phyloP scores from a whole-genome alignment of 1,139 yeast species.

The Geotrichum macrosporum region DNA sequence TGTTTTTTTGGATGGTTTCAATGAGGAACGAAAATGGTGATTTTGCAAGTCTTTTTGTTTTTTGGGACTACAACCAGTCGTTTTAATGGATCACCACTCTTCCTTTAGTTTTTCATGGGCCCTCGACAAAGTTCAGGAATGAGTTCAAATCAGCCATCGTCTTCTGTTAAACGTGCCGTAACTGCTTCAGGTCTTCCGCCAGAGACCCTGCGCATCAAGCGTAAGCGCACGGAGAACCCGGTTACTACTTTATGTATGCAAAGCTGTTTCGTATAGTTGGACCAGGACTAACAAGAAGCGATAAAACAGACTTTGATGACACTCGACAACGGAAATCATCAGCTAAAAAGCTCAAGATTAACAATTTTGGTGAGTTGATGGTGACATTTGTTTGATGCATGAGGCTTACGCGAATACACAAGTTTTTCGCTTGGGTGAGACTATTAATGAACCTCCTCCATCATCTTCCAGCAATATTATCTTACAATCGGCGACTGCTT shows the following conservation, averaged over 20 bases:
- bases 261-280: neutral
- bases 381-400: no score
- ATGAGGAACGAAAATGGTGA: no score
- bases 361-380: conserved; percentile 24
- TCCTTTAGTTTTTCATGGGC: no score
- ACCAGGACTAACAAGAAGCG: no score
- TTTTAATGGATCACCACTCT: no score
- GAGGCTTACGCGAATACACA: conserved; percentile 24
- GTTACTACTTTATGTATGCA: conserved; percentile 63
- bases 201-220: conserved; percentile 53
- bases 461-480: conserved; percentile 3
- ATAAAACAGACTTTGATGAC: conserved; percentile 15
- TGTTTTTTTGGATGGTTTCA: no score
- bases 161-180: neutral
- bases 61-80: no score
- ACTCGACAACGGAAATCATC: conserved; percentile 3
- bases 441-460: conserved; percentile 46
- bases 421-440: conserved; percentile 60
- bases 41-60: no score
- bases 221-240: conserved; percentile 83
- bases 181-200: neutral
- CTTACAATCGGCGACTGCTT: neutral
- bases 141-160: neutral
- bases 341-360: conserved; percentile 16
- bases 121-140: no score